phyloP scores from a whole-genome alignment of 2,329 filamentous ascomycete genomes.

The Dactylellina haptotyla region DNA sequence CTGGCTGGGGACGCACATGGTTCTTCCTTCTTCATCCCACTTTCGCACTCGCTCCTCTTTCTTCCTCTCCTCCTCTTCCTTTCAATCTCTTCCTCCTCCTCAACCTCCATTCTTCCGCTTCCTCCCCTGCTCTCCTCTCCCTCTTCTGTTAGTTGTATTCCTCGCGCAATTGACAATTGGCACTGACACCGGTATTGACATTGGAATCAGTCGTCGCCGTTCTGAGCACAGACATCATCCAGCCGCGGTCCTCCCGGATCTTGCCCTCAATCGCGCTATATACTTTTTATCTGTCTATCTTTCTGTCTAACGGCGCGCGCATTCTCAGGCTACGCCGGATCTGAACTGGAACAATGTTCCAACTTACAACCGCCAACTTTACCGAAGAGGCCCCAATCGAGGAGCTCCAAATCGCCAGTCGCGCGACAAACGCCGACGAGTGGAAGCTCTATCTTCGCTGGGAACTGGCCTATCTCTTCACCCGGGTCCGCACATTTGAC shows the following conservation, averaged over 20 bases:
- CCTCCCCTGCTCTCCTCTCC: neutral
- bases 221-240: too few relatives aligned
- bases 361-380: slow-evolving; percentile 49
- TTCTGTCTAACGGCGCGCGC: too few relatives aligned
- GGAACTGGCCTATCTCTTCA: slow-evolving; percentile 51
- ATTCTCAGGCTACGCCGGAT: too few relatives aligned
- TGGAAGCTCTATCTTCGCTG: slow-evolving; percentile 53
- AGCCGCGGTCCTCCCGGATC: too few relatives aligned
- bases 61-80: neutral
- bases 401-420: slow-evolving; percentile 49
- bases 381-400: slow-evolving; percentile 50
- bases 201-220: too few relatives aligned
- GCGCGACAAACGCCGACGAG: slow-evolving; percentile 49
- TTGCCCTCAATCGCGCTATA: too few relatives aligned
- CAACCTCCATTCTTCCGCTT: neutral
- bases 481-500: slow-evolving; percentile 45
- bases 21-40: slow-evolving; percentile 6
- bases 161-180: too few relatives aligned
- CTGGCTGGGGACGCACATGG: slow-evolving; percentile 38
- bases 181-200: too few relatives aligned
- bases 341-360: slow-evolving; percentile 27
- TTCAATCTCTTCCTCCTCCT: neutral
- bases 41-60: neutral
- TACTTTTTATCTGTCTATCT: too few relatives aligned
- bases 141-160: neutral